These are phyloP conservation scores for Maudiozyma barnettii DNA, from an alignment of 805 yeast species.

Conservation along the genomic window DNA sequence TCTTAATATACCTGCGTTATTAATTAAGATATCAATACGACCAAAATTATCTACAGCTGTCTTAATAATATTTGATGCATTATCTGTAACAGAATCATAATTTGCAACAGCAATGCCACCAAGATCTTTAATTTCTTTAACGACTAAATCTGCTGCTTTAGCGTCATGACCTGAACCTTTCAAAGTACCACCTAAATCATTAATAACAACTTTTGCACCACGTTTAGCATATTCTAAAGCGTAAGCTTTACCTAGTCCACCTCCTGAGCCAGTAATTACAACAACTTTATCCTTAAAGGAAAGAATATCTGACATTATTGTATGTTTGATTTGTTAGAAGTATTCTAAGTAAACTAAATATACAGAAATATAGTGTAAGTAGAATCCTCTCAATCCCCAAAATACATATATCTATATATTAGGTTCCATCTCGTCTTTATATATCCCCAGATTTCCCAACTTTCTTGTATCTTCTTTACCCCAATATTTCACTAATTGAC, in stretches of 20 bases:
- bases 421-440: neutral
- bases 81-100: conserved; percentile 73
- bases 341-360: neutral
- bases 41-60: conserved; percentile 85
- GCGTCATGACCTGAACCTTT: conserved; percentile 61
- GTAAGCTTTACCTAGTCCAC: conserved; percentile 86
- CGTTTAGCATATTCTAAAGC: conserved; percentile 79
- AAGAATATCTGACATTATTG: conserved; percentile 22
- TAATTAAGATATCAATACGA: conserved; percentile 76
- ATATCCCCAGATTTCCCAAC: neutral
- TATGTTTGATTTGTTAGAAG: neutral
- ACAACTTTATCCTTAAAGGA: conserved; percentile 78
- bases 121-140: conserved; percentile 58
- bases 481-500: no score
- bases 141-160: conserved; percentile 82
- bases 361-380: no score
- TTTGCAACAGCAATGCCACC: conserved; percentile 92
- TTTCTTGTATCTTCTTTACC: no score
- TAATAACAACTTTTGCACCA: conserved; percentile 93
- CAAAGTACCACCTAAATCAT: conserved; percentile 83
- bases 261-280: conserved; percentile 94
- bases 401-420: no score
- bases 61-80: conserved; percentile 75
- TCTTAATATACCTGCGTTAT: conserved; percentile 91
- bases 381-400: no score